These are phyloP conservation scores for Suhomyces bribrorum DNA, from an alignment of 1,139 yeast species.

Conservation along the genomic window DNA sequence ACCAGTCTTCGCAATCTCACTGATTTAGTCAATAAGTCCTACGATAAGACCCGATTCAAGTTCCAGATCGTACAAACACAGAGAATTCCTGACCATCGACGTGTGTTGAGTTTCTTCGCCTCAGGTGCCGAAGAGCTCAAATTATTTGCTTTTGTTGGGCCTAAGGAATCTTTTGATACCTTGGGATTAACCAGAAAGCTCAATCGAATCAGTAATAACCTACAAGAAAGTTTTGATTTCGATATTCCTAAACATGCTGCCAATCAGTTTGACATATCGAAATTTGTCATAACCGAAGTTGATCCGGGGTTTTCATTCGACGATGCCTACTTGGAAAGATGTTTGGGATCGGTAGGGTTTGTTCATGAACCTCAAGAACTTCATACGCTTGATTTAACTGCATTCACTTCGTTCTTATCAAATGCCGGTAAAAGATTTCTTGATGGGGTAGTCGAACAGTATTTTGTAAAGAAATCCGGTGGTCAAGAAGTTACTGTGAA, in stretches of 20 bases:
- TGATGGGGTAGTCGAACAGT: slow-evolving; percentile 21
- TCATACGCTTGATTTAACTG: slow-evolving; percentile 45
- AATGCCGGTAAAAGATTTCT: slow-evolving; percentile 42
- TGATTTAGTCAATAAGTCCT: slow-evolving; percentile 47
- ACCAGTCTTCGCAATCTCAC: slow-evolving; percentile 18
- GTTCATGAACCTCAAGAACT: neutral
- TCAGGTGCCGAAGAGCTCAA: slow-evolving; percentile 20
- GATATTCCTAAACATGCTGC: slow-evolving; percentile 29
- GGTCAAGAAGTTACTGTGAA: slow-evolving; percentile 16
- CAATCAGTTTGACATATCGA: slow-evolving; percentile 13
- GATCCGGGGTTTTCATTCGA: slow-evolving; percentile 23
- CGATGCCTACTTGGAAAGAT: slow-evolving; percentile 21
- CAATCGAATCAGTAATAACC: slow-evolving; percentile 15
- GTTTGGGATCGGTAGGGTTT: slow-evolving; percentile 48
- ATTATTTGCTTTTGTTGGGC: slow-evolving; percentile 33
- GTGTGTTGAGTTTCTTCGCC: slow-evolving; percentile 30
- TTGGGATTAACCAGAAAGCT: slow-evolving; percentile 18
- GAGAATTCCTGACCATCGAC: slow-evolving; percentile 34
- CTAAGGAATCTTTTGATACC: slow-evolving; percentile 20
- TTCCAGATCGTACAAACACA: slow-evolving; percentile 44
- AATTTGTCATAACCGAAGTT: slow-evolving; percentile 11
- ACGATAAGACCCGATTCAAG: slow-evolving; percentile 45
- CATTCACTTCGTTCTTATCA: slow-evolving; percentile 52
- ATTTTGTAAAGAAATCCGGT: neutral
- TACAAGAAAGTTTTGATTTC: slow-evolving; percentile 26